Percentiles rank a stretch among this genome's conserved stretches.
Evolutionary conservation across 139 green algal species (phyloP).

Genomic region (Chlamydomonas incerta): DNA sequence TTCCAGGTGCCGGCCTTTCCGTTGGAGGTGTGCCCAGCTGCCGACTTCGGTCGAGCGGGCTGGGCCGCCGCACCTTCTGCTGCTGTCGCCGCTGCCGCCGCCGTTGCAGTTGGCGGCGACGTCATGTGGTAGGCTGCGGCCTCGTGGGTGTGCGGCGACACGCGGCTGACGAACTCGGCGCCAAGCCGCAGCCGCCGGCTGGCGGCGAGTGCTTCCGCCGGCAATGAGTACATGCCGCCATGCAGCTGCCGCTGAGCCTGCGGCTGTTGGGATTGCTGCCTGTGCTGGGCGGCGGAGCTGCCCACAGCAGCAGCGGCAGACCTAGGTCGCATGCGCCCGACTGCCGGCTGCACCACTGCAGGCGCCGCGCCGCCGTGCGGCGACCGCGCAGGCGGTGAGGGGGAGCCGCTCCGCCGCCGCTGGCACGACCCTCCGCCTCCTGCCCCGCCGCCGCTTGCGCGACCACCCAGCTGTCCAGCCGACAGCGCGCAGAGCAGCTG

Average conservation of each 20-base stretch:
- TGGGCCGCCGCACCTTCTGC: too few species aligned
- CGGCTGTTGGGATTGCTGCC: too few species aligned
- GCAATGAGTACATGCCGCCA: too few species aligned
- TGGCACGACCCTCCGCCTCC: not conserved
- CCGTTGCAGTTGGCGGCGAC: not conserved
- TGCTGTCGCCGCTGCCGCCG: not conserved
- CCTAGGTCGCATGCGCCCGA: not conserved
- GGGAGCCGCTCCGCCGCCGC: not conserved
- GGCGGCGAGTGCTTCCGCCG: too few species aligned
- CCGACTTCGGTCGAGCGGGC: not conserved
- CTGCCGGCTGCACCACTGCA: too few species aligned
- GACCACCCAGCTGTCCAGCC: not conserved
- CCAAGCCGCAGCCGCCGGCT: too few species aligned
- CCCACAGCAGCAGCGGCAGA: not conserved
- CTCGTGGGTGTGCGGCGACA: too few species aligned
- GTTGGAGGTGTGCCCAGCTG: too few species aligned
- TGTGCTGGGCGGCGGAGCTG: too few species aligned
- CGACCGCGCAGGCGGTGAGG: not conserved
- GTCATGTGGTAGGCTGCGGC: too few species aligned
- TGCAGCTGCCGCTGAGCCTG: too few species aligned
- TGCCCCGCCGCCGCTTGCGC: not conserved
- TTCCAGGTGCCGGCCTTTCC: not conserved
- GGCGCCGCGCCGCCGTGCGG: not conserved
- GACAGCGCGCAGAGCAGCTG: slow-evolving; percentile 15
- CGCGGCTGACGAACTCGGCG: too few species aligned